Percentiles rank a stretch among this genome's conserved stretches.
These are phyloP conservation scores for Beauveria asiatica DNA, from an alignment of 2,329 filamentous ascomycete genomes.

Conservation along the genomic window DNA sequence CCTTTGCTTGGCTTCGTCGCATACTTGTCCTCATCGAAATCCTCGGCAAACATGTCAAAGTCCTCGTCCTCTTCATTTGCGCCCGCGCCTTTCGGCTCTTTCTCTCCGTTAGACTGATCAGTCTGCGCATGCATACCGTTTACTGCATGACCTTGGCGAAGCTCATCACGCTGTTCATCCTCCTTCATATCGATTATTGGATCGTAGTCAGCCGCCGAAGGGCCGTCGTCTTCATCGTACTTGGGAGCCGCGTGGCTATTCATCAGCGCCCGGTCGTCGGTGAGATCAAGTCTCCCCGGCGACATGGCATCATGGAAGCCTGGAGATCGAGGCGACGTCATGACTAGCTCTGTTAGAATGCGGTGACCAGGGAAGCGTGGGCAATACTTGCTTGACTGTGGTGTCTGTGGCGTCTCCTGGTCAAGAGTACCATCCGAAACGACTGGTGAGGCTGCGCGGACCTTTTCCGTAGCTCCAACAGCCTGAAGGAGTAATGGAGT, in stretches of 20 bases:
- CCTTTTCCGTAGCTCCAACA: conserved; percentile 53
- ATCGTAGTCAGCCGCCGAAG: conserved; percentile 90
- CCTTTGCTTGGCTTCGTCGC: conserved; percentile 39
- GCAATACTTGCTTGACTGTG: conserved; percentile 36
- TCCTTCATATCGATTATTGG: conserved; percentile 83
- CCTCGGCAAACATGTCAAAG: conserved; percentile 85
- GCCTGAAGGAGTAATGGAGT: conserved; percentile 70
- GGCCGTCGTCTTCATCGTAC: conserved; percentile 52
- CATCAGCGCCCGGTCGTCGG: conserved; percentile 59
- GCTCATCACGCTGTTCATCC: conserved; percentile 63
- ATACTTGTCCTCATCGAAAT: conserved; percentile 60
- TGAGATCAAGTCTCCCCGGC: conserved; percentile 52
- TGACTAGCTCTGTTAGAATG: conserved; percentile 22
- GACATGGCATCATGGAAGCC: conserved; percentile 45
- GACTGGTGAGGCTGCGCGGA: conserved; percentile 44
- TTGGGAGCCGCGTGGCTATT: conserved; percentile 45
- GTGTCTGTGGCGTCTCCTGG: conserved; percentile 37
- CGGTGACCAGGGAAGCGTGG: not conserved
- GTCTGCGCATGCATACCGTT: conserved; percentile 36
- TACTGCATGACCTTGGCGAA: conserved; percentile 49
- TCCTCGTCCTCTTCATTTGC: conserved; percentile 58
- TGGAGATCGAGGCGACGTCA: conserved; percentile 34
- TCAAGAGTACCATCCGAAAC: conserved; percentile 18
- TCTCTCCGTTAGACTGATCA: conserved; percentile 20
- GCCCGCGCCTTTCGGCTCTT: conserved; percentile 33